Percentiles rank a stretch among this genome's conserved stretches.
These are phyloP conservation scores for Pisolithus albus DNA, from an alignment of 768 basidiomycete genomes.

Conservation along the genomic window DNA sequence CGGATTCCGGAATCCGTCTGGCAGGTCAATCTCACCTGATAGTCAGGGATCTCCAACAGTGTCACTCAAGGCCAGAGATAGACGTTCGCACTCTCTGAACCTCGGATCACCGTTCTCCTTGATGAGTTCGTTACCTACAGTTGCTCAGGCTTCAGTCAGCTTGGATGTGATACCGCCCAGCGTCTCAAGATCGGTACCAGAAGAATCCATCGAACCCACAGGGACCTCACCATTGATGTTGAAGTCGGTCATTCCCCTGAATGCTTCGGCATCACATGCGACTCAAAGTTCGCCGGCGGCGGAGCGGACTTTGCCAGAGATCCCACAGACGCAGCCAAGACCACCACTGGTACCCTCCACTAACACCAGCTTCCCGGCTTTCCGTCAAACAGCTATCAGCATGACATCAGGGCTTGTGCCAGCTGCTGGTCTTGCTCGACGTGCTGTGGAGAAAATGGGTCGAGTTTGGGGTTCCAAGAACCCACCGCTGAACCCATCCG, in stretches of 20 bases:
- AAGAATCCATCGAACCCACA: constrained; percentile 32
- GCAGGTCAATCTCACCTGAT: constrained; percentile 7
- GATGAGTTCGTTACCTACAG: constrained; percentile 19
- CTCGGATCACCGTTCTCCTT: constrained; percentile 32
- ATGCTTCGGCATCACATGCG: constrained; percentile 2
- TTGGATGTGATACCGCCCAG: constrained; percentile 24
- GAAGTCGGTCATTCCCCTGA: too few species aligned
- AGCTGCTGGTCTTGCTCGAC: constrained; percentile 67
- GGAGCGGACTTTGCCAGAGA: constrained; percentile 25
- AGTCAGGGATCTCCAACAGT: constrained; percentile 35
- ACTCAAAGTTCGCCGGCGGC: constrained; percentile 28
- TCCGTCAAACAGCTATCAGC: constrained; percentile 65
- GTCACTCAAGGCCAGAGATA: constrained; percentile 42
- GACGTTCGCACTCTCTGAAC: constrained; percentile 62
- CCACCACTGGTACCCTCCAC: constrained; percentile 1
- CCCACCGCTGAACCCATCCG: constrained; percentile 35
- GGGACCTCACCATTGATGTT: constrained; percentile 22
- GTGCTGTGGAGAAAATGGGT: constrained; percentile 73
- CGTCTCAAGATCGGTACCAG: constrained; percentile 21
- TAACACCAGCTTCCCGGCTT: constrained; percentile 25
- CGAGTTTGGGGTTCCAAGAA: constrained; percentile 49
- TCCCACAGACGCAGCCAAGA: constrained; percentile 19
- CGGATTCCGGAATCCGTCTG: constrained; percentile 10
- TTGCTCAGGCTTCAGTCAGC: constrained; percentile 25
- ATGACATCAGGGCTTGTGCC: constrained; percentile 64